Conservation (phyloP, 768 basidiomycete genomes). For the Pisolithus orientalis region DNA sequence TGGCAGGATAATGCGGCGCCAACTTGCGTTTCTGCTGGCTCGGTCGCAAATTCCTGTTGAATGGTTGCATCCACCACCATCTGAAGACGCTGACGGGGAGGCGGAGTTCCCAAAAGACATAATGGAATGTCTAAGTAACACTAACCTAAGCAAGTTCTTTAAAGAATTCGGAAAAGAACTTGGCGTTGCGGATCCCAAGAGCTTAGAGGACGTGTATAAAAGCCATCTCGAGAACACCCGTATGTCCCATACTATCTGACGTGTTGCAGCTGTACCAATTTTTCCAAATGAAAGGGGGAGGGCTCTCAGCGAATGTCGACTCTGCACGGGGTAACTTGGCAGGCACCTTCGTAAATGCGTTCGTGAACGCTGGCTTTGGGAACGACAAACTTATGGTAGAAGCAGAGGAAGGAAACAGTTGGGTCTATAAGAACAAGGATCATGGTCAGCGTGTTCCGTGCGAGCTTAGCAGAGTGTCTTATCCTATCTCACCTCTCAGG, state of each 20-base stretch:
- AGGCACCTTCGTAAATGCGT: slow-evolving; percentile 97
- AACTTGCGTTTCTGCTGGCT: slow-evolving; percentile 90
- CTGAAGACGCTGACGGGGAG: slow-evolving; percentile 46
- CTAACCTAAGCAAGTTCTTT: slow-evolving; percentile 78
- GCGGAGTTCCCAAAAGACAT: slow-evolving; percentile 77
- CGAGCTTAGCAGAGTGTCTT: background rate
- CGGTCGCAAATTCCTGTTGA: slow-evolving; percentile 87
- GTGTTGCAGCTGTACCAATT: background rate
- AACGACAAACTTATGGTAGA: slow-evolving; percentile 99
- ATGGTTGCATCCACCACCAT: slow-evolving; percentile 66
- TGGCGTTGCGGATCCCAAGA: slow-evolving; percentile 83
- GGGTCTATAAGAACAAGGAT: slow-evolving; percentile 99
- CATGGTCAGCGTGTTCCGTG: slow-evolving; percentile 53
- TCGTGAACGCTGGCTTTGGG: slow-evolving; percentile 97
- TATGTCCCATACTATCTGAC: slow-evolving; percentile 23
- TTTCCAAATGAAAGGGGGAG: slow-evolving; percentile 40
- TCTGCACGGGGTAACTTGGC: slow-evolving; percentile 93
- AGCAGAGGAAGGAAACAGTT: slow-evolving; percentile 93
- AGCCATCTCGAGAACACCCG: slow-evolving; percentile 88
- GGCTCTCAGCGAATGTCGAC: slow-evolving; percentile 72
- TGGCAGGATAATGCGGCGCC: slow-evolving; percentile 80
- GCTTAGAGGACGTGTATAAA: slow-evolving; percentile 96
- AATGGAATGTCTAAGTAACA: slow-evolving; percentile 80
- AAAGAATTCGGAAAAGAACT: slow-evolving; percentile 90
- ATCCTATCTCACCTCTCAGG: slow-evolving; percentile 36